Evolutionary conservation across 306 rosid species (phyloP).

Genomic region (Vachellia pachyceras): DNA sequence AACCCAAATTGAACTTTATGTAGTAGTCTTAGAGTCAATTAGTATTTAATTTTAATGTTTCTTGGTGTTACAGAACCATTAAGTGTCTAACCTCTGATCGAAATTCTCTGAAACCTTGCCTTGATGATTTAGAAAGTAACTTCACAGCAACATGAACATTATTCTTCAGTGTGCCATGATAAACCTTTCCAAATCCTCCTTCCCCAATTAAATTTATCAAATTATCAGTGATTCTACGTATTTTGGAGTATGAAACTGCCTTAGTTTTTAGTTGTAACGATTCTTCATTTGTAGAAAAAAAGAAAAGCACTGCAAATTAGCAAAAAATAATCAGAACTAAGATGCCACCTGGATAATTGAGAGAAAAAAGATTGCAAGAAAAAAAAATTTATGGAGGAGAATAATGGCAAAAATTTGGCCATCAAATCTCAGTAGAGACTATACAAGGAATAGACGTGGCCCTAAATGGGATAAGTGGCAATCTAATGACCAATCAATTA

Average conservation of each 20-base stretch:
- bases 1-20: neutral
- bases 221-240: constrained; percentile 38
- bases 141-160: constrained; percentile 46
- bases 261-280: constrained; percentile 17
- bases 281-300: neutral
- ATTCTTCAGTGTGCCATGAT: constrained; percentile 26
- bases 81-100: constrained; percentile 32
- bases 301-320: neutral
- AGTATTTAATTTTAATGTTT: neutral
- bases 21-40: neutral
- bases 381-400: too few relatives aligned
- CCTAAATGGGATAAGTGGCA: too few relatives aligned
- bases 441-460: too few relatives aligned
- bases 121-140: constrained; percentile 44
- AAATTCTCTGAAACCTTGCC: constrained; percentile 42
- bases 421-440: too few relatives aligned
- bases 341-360: too few relatives aligned
- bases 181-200: constrained; percentile 56
- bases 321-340: neutral
- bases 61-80: too few relatives aligned
- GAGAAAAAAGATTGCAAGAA: too few relatives aligned
- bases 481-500: too few relatives aligned
- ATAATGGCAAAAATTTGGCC: too few relatives aligned
- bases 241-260: constrained; percentile 30
- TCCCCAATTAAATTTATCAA: constrained; percentile 36